These are phyloP conservation scores for Botryotinia calthae DNA, from an alignment of 2,329 filamentous ascomycete species.

Conservation along the genomic window DNA sequence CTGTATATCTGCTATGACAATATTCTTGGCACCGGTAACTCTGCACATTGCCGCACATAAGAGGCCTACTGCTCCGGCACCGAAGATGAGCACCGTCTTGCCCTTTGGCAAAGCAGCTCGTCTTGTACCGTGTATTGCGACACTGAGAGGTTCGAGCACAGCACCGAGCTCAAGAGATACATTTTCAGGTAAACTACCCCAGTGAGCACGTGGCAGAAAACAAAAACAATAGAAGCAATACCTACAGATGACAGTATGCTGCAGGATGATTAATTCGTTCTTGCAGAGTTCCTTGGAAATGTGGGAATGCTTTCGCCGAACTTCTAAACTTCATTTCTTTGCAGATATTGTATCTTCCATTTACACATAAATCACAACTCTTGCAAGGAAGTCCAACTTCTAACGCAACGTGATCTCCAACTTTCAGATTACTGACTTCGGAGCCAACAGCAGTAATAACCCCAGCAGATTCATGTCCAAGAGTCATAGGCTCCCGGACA, in stretches of 20 bases:
- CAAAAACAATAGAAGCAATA: not conserved
- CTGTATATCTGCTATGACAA: conserved; percentile 94
- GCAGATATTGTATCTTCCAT: conserved; percentile 93
- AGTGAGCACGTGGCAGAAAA: conserved; percentile 17
- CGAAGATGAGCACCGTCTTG: conserved; percentile 83
- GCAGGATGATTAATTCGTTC: conserved; percentile 79
- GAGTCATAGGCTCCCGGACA: conserved; percentile 80
- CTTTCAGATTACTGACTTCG: conserved; percentile 71
- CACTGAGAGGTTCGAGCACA: conserved; percentile 84
- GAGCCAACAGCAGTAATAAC: conserved; percentile 77
- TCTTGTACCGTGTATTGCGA: conserved; percentile 85
- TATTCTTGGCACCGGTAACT: conserved; percentile 80
- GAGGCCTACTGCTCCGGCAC: conserved; percentile 89
- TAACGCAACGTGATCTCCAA: conserved; percentile 87
- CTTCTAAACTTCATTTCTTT: conserved; percentile 49
- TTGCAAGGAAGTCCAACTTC: conserved; percentile 93
- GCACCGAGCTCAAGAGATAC: conserved; percentile 90
- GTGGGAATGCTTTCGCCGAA: conserved; percentile 39
- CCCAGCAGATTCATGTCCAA: conserved; percentile 91
- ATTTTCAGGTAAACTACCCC: conserved; percentile 49
- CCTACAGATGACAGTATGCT: conserved; percentile 85
- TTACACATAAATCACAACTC: conserved; percentile 83
- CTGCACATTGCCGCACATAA: conserved; percentile 38
- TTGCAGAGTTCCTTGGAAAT: conserved; percentile 40
- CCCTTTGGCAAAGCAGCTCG: conserved; percentile 75